Base-by-base conservation (phyloP, 148 eudicot genomes). In the Rhododendron williamsianum region DNA sequence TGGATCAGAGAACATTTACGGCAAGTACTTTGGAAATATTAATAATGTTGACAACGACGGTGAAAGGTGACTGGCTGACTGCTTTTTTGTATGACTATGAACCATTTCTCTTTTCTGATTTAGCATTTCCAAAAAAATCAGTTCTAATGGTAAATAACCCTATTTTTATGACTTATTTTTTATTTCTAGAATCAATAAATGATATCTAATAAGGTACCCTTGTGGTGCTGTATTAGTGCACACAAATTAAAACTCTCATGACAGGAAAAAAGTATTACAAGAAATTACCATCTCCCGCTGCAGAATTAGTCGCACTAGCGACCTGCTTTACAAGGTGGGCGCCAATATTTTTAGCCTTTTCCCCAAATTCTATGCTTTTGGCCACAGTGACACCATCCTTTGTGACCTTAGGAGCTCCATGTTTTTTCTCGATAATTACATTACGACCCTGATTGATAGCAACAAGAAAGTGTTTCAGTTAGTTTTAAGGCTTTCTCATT, bases 331-430 rank as follows among this genome's bases (percentile, higher is more conserved):
- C 98, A 81, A 97, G 96, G 81, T 91, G 92, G 74, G 99, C 98
- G 76, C 99, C 99, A 69, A 97, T 89, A 90, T 95, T 94, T 90
- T 97, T 95, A 49, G 90, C 90, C 89, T 92, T 92, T 30, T 97
- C 91, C 43, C 86, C 85, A 89, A 97, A 97, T 60, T 84, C 90
- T 76, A 95, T 92, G 91, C 98, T 94, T 92, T 94, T 95, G 89
- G 99, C 99, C 54, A 97, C 99, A 73, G 99, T 97, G 36, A 95
- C 99, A 69, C 99, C 99, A 83, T 97, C 99, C 90, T 97, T 97
- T 43, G 99, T 97, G 71, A 97, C 94, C 90, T 93, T 95, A 27
- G 98, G 98, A 78, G 60, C 86, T 87, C 90, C 92, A 52, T 83
- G 89, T 58, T 84, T 88, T 89, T 93, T 90, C 88, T 97, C 96